Conservation (phyloP, 495 filamentous ascomycete species). For the Hypoxylon perforatum region DNA sequence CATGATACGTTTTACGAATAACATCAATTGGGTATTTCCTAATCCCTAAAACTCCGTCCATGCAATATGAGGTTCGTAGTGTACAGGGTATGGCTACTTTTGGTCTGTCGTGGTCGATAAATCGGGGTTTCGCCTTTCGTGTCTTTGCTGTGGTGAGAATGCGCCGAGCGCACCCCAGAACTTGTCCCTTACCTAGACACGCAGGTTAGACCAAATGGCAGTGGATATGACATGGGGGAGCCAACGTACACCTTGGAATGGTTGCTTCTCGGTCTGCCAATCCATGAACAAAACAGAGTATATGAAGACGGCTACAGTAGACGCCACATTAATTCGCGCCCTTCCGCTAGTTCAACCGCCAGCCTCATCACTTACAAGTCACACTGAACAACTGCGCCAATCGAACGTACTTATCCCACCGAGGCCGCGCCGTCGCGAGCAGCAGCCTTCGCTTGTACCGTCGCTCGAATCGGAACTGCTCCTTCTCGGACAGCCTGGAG, state of each 20-base stretch:
- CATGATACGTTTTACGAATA: constrained; percentile 5
- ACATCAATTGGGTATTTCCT: constrained; percentile 36
- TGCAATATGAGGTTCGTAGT: constrained; percentile 31
- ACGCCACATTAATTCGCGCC: constrained; percentile 23
- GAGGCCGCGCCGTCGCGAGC: constrained; percentile 79
- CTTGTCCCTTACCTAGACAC: constrained; percentile 45
- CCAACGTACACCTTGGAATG: constrained; percentile 68
- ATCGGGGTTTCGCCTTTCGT: constrained; percentile 35
- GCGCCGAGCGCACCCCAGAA: constrained; percentile 46
- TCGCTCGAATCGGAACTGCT: constrained; percentile 87
- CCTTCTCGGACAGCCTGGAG: constrained; percentile 76
- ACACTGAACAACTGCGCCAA: constrained; percentile 75
- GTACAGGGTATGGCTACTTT: constrained; percentile 30
- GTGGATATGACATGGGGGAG: background rate
- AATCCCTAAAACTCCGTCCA: constrained; percentile 27
- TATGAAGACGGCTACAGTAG: constrained; percentile 68
- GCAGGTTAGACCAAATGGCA: constrained; percentile 2
- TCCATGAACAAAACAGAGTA: constrained; percentile 85
- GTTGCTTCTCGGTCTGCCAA: constrained; percentile 69
- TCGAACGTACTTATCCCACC: constrained; percentile 76
- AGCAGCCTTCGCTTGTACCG: constrained; percentile 74
- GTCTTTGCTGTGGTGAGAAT: constrained; percentile 43
- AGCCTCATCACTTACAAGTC: constrained; percentile 62
- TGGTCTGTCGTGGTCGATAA: constrained; percentile 31
- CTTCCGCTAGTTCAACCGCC: background rate